Evolutionary conservation across 352 stramenopile species (phyloP).

Genomic region (Albugo candida): DNA sequence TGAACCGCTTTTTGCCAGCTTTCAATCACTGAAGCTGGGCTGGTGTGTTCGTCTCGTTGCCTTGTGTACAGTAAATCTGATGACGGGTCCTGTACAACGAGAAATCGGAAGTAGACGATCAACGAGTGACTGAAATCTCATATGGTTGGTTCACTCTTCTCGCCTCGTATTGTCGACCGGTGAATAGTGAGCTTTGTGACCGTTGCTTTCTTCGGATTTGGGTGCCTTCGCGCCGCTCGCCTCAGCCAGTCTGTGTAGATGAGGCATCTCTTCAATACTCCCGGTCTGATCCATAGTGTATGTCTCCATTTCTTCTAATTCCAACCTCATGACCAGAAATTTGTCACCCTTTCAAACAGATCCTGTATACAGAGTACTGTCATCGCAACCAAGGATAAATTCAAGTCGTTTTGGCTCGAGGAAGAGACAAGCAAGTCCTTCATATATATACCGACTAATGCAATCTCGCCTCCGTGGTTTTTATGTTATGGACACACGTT

Average conservation of each 20-base stretch:
- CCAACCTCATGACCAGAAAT: constrained; percentile 13
- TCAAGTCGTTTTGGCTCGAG: not conserved
- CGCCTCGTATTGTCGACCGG: no score
- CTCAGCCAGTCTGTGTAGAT: constrained; percentile 2
- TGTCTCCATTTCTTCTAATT: not conserved
- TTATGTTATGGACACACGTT: constrained; percentile 8
- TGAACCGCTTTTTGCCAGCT: constrained; percentile 7
- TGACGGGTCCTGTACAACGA: constrained; percentile 12
- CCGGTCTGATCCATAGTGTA: constrained; percentile 10
- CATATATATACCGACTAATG: constrained; percentile 10
- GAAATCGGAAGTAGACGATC: constrained; percentile 14
- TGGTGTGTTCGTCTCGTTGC: constrained; percentile 7
- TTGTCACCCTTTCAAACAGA: constrained; percentile 11
- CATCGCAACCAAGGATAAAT: constrained; percentile 5
- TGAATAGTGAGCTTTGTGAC: not conserved
- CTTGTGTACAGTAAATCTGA: constrained; percentile 11
- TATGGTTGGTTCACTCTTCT: constrained; percentile 4
- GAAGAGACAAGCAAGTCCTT: constrained; percentile 17
- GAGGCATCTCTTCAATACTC: constrained; percentile 9
- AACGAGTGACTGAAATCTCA: constrained; percentile 16
- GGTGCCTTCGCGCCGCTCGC: constrained; percentile 6
- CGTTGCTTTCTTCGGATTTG: constrained; percentile 2
- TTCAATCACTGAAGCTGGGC: constrained; percentile 4
- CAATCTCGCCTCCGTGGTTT: not conserved
- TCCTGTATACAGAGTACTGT: constrained; percentile 10